Base-by-base conservation (phyloP, 2,329 filamentous ascomycete genomes). In the Zymoseptoria passerinii region DNA sequence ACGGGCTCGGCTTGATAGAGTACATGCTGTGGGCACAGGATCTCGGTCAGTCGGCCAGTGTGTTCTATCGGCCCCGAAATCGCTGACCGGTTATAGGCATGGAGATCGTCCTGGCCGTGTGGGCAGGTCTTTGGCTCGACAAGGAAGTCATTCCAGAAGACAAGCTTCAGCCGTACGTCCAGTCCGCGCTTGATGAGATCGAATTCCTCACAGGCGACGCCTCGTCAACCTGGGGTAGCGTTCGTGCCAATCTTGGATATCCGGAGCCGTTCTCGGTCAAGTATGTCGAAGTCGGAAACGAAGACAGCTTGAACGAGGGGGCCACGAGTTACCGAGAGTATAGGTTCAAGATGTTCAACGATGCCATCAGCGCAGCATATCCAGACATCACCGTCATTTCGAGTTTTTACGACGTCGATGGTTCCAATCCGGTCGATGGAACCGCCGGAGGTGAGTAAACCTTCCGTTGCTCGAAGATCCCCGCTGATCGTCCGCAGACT, bases 201-300 rank as follows among this genome's bases (percentile, higher is more conserved):
- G 83, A 87, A 67, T 87, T 86, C 69, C 76, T 86, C 35, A 76
- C 78, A 9, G 84, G 84, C 2, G 73, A 79, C 44, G 68, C 72
- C 1, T 73, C 76, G 51, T 82, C 81, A 1, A 77, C 76, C 23
- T 86, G 81, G 75, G 84, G 85, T 13, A 75, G 78, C 3, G 71
- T 78, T 6, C 82, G 85, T 18, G 83, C 83, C 6, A 72, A 78
- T 50, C 76, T 85, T 2, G 85, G 85, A 3, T 81, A 86, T 64
- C 78, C 82, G 0, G 76, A 83, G 59, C 85, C 85, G 0, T 88
- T 83, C 73, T 74, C 69, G 28, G 76, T 88, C 53, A 75, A 79
- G 9, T 85, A 81, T 64, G 81, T 88, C 56, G 85, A 88, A 71
- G 73, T 88, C 50, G 85, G 86, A 59, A 88, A 88, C 68, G 85